Percentiles rank a stretch among this genome's conserved stretches.
Conservation (phyloP, 148 eudicot species). For the Pouteria glomerata region DNA sequence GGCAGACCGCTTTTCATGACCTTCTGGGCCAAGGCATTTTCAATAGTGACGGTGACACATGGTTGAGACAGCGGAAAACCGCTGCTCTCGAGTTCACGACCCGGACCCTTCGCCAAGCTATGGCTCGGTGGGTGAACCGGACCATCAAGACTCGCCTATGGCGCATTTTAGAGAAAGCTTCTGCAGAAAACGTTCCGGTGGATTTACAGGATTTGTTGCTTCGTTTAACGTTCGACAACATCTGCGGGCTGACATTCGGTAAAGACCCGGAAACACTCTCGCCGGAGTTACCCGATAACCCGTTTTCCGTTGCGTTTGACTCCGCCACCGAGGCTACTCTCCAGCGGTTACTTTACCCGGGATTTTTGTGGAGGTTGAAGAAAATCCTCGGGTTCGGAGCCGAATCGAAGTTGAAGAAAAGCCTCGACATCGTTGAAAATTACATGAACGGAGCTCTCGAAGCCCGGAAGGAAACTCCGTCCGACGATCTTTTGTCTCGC, state of each 20-base stretch:
- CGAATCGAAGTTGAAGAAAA: constrained; percentile 38
- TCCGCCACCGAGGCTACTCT: constrained; percentile 75
- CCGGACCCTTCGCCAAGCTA: constrained; percentile 76
- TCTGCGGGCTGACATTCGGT: constrained; percentile 85
- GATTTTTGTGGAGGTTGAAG: constrained; percentile 64
- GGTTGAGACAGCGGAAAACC: constrained; percentile 82
- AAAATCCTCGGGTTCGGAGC: constrained; percentile 50
- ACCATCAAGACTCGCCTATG: constrained; percentile 69
- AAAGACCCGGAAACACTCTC: constrained; percentile 81
- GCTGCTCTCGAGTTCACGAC: constrained; percentile 93
- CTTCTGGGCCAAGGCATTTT: constrained; percentile 84
- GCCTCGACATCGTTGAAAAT: constrained; percentile 56
- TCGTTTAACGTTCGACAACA: constrained; percentile 78
- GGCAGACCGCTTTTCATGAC: constrained; percentile 87
- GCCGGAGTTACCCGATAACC: constrained; percentile 57
- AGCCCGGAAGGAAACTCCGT: constrained; percentile 58
- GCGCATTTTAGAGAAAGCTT: constrained; percentile 58
- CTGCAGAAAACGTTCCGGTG: constrained; percentile 29
- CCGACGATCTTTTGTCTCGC: constrained; percentile 70
- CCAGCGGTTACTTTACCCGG: constrained; percentile 66
- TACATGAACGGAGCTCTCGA: constrained; percentile 61
- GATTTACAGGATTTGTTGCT: constrained; percentile 69
- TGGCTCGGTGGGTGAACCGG: constrained; percentile 90
- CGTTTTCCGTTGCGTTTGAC: constrained; percentile 67
- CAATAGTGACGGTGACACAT: constrained; percentile 79